These are phyloP conservation scores for Podospora fimiseda DNA, from an alignment of 495 filamentous ascomycete genomes.

Conservation along the genomic window DNA sequence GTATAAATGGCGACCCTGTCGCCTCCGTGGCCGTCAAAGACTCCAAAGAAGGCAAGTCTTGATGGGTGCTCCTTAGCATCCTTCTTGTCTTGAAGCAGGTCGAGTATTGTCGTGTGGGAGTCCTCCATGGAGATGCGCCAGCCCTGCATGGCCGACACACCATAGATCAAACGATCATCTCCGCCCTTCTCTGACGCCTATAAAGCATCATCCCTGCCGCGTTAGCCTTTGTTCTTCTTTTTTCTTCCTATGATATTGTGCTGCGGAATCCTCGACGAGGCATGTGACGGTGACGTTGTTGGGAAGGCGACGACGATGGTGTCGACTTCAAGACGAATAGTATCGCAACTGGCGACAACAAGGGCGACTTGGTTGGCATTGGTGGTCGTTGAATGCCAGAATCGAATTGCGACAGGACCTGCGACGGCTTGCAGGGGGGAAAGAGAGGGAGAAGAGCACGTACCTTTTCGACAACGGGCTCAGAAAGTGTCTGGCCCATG, in stretches of 20 bases:
- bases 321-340: no score
- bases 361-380: no score
- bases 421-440: background rate
- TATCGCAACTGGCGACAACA: no score
- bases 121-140: constrained; percentile 99
- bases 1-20: constrained; percentile 93
- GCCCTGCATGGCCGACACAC: constrained; percentile 97
- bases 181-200: constrained; percentile 83
- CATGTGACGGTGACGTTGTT: background rate
- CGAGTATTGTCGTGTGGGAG: constrained; percentile 80
- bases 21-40: constrained; percentile 96
- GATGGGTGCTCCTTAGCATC: constrained; percentile 58
- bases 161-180: constrained; percentile 88
- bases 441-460: constrained; percentile 26
- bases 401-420: background rate
- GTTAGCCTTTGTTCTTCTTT: constrained; percentile 9
- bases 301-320: background rate
- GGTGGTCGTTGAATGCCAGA: no score
- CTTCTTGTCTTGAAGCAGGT: constrained; percentile 64
- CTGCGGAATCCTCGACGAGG: background rate
- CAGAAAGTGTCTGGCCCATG: constrained; percentile 99
- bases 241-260: background rate
- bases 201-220: constrained; percentile 5
- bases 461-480: constrained; percentile 98
- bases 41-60: constrained; percentile 90